Evolutionary conservation across 257 asterid species (phyloP), one percentile per base, ranked within the genome.

Genomic region (Solanum bulbocastanum): DNA sequence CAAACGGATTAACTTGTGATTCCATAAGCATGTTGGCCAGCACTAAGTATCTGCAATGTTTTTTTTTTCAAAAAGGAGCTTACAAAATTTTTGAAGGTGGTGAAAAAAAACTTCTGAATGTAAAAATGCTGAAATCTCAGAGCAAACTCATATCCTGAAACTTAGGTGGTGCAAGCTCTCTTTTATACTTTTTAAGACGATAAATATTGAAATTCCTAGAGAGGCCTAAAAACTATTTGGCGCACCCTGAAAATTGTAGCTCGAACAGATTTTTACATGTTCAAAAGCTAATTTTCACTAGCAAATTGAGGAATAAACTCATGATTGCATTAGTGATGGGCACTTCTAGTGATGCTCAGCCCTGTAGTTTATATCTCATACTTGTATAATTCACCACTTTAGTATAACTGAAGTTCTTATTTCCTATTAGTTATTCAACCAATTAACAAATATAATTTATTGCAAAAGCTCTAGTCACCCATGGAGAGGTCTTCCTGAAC

Each of bases 21-120:
- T 95, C 96, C 99, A 97, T 97, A 90, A 97, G 95, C 98, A 97
- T 95, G 89, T 97, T 97, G 86, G 99, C 98, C 87, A 96, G 91
- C 60, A 97, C 99, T 90, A 97, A 94, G 90, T 97, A 97, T 90
- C 99, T 96, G 95, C 44, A 52, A 65, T 15, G 49, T 87, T 33
- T 69, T 3, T 5, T 0, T 18, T n/a, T n/a, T n/a, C n/a, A 81
- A 5, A 65, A 16, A n/a, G 62, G 73, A 44, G 25, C 25, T 74
- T 36, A 39, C 83, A 76, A 60, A 0, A 76, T 60, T 76, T 39
- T 39, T 76, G 83, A 40, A 76, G 23, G 6, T 76, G 83, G 60
- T 40, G 60, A 39, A 75, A 5, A 23, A 39, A 75, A 0, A 39
- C 33, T 39, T 39, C 44, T 6, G 83, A 39, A 12, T 39, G 35